phyloP scores from a whole-genome alignment of 768 basidiomycete genomes.

The Coprinopsis cinerea region DNA sequence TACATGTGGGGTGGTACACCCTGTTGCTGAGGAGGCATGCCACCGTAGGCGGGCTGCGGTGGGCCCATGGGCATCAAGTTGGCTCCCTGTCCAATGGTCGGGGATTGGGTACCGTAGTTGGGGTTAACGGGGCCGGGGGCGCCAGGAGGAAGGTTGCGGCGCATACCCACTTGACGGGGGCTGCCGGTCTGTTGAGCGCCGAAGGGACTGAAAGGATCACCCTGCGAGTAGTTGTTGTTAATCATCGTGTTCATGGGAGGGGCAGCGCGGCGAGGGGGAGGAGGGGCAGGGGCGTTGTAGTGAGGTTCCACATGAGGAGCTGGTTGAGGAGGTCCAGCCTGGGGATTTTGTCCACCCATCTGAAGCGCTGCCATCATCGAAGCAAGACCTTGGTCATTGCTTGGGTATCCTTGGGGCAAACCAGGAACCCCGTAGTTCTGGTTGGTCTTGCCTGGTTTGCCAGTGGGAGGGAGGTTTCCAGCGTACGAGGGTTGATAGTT shows the following conservation, averaged over 20 bases:
- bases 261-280: slow-evolving; percentile 28
- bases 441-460: slow-evolving; percentile 51
- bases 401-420: slow-evolving; percentile 72
- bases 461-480: slow-evolving; percentile 52
- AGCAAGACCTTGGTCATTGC: slow-evolving; percentile 78
- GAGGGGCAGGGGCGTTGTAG: slow-evolving; percentile 37
- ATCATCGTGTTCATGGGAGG: slow-evolving; percentile 26
- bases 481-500: slow-evolving; percentile 80
- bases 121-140: slow-evolving; percentile 40
- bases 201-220: slow-evolving; percentile 49
- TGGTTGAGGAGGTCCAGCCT: slow-evolving; percentile 54
- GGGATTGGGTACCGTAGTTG: slow-evolving; percentile 55
- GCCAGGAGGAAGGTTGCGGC: slow-evolving; percentile 45
- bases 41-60: slow-evolving; percentile 58
- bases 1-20: slow-evolving; percentile 60
- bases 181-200: slow-evolving; percentile 40
- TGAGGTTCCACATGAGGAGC: slow-evolving; percentile 60
- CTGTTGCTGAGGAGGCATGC: slow-evolving; percentile 46
- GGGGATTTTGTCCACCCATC: slow-evolving; percentile 84
- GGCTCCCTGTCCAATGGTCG: slow-evolving; percentile 51
- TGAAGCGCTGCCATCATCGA: slow-evolving; percentile 92
- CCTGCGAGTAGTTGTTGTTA: slow-evolving; percentile 32
- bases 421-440: slow-evolving; percentile 68
- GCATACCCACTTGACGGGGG: slow-evolving; percentile 41
- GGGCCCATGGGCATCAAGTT: slow-evolving; percentile 61